phyloP scores from a whole-genome alignment of 108 stramenopile genomes.

The Parmales sp. region DNA sequence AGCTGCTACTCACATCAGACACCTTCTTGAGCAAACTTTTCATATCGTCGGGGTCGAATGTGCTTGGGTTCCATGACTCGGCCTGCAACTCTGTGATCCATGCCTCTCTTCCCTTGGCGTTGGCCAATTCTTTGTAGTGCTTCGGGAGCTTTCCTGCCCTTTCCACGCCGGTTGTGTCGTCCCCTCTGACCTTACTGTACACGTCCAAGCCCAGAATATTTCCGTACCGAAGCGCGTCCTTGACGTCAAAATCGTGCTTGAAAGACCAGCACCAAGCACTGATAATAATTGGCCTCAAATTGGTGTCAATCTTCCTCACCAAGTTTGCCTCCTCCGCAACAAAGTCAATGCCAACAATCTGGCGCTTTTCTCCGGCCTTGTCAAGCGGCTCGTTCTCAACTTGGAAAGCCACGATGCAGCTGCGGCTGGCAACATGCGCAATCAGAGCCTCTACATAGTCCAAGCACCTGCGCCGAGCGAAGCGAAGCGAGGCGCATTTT shows the following conservation, averaged over 20 bases:
- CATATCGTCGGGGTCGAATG: not conserved
- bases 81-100: conserved; percentile 11
- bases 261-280: conserved; percentile 9
- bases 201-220: conserved; percentile 5
- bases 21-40: not conserved
- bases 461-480: conserved; percentile 3
- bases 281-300: not conserved
- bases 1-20: too few species aligned
- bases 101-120: not conserved
- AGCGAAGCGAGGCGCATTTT: too few species aligned
- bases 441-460: not conserved
- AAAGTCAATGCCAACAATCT: conserved; percentile 10
- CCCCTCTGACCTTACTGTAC: conserved; percentile 9
- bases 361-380: conserved; percentile 9
- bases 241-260: conserved; percentile 5
- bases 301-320: conserved; percentile 1
- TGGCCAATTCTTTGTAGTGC: conserved; percentile 1
- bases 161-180: conserved; percentile 3
- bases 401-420: conserved; percentile 5
- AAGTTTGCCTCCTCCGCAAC: conserved; percentile 7
- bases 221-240: conserved; percentile 8
- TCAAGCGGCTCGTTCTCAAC: conserved; percentile 9
- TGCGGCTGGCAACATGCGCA: not conserved
- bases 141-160: not conserved
- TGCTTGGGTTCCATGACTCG: conserved; percentile 2